Evolutionary conservation across 192 early-diverging fungal genomes (phyloP).

Genomic region (Coemansia sp.): DNA sequence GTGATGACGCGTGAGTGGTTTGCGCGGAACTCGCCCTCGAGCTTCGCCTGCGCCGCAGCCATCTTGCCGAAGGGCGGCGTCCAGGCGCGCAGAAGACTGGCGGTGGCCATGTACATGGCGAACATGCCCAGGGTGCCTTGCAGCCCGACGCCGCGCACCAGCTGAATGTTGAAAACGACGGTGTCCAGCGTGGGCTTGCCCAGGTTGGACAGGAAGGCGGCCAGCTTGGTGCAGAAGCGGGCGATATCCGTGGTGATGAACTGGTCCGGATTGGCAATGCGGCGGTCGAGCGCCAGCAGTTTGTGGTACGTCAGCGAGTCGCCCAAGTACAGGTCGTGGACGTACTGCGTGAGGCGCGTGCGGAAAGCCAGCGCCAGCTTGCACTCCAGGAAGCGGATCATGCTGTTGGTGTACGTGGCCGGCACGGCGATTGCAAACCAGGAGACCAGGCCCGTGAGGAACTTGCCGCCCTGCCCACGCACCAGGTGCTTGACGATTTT

Average conservation of each 20-base stretch:
- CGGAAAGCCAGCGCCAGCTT: conserved; percentile 77
- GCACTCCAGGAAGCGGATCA: conserved; percentile 63
- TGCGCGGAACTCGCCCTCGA: conserved; percentile 95
- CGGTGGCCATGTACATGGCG: conserved; percentile 75
- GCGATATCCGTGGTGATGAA: conserved; percentile 85
- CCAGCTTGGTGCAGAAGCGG: conserved; percentile 84
- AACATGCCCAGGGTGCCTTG: conserved; percentile 79
- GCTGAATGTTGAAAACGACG: conserved; percentile 88
- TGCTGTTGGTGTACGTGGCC: conserved; percentile 96
- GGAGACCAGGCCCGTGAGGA: conserved; percentile 71
- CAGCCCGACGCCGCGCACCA: conserved; percentile 81
- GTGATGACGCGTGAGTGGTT: conserved; percentile 92
- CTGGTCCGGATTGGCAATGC: conserved; percentile 89
- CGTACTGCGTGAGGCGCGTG: conserved; percentile 83
- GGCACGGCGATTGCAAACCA: conserved; percentile 96
- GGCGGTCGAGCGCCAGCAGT: conserved; percentile 82
- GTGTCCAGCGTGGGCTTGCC: conserved; percentile 95
- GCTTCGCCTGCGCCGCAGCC: conserved; percentile 83
- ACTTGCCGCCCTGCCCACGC: conserved; percentile 73
- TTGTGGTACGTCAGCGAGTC: conserved; percentile 94
- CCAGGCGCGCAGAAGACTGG: conserved; percentile 73
- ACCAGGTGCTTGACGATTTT: conserved; percentile 94
- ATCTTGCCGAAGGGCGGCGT: conserved; percentile 96
- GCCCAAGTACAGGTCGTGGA: conserved; percentile 82
- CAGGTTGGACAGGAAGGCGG: conserved; percentile 87